Evolutionary conservation across 164 flowering plant species (phyloP).

Genomic region (Piper longum): DNA sequence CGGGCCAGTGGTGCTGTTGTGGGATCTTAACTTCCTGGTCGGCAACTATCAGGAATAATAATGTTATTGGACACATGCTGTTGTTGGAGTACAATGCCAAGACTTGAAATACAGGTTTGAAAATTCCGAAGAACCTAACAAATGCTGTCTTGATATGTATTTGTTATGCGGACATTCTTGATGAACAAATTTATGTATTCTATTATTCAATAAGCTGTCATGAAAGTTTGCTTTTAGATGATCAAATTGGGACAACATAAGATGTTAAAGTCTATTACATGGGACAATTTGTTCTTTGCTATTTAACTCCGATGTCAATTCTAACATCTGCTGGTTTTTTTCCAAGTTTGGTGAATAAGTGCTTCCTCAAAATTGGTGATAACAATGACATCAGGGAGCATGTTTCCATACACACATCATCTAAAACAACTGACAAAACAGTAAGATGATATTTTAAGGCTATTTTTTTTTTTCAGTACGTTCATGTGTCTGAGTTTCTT

Average conservation of each 20-base stretch:
- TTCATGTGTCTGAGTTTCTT: neutral
- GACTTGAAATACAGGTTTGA: slow-evolving; percentile 80
- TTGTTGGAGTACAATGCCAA: slow-evolving; percentile 82
- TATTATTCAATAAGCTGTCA: too few relatives aligned
- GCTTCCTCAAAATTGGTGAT: slow-evolving; percentile 76
- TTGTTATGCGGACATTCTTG: neutral
- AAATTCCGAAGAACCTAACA: neutral
- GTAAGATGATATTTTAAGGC: slow-evolving; percentile 20
- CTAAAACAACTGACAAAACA: slow-evolving; percentile 66
- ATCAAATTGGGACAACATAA: too few relatives aligned
- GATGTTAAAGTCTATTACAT: neutral
- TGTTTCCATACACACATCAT: slow-evolving; percentile 78
- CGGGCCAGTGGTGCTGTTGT: slow-evolving; percentile 80
- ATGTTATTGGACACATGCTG: slow-evolving; percentile 78
- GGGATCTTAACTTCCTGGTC: slow-evolving; percentile 87
- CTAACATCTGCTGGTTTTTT: neutral
- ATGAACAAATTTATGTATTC: neutral
- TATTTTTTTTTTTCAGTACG: neutral
- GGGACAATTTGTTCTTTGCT: neutral
- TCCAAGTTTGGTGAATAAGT: slow-evolving; percentile 69
- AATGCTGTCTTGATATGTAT: neutral
- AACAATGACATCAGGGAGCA: slow-evolving; percentile 88
- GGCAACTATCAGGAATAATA: slow-evolving; percentile 67
- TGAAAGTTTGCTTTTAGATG: too few relatives aligned
- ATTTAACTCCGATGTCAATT: neutral